Conservation (phyloP, 2,329 filamentous ascomycete species). For the Pestalotiopsis sp. region DNA sequence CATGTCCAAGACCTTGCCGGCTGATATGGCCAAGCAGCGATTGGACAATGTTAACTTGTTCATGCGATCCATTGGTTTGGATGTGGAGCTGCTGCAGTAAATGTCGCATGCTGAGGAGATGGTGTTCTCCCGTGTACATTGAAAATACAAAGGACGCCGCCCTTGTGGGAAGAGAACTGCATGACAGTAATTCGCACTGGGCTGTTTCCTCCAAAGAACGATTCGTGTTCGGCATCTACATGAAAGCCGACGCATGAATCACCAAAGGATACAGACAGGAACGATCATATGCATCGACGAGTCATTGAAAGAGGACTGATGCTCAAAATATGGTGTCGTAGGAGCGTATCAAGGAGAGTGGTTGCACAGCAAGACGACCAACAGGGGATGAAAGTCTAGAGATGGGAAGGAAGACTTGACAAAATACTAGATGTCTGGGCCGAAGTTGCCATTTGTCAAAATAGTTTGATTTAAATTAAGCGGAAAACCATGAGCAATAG, state of each 20-base stretch:
- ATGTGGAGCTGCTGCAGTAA: conserved; percentile 73
- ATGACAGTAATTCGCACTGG: neutral
- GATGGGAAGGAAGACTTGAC: too few relatives aligned
- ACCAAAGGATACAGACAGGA: too few relatives aligned
- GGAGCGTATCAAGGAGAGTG: too few relatives aligned
- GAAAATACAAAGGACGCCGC: neutral
- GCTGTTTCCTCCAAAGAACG: too few relatives aligned
- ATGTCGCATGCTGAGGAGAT: neutral
- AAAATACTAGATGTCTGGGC: too few relatives aligned
- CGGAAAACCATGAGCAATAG: neutral
- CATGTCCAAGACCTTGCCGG: conserved; percentile 85
- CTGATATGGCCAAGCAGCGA: conserved; percentile 81
- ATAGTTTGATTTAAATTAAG: neutral
- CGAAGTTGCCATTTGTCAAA: neutral
- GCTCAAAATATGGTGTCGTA: too few relatives aligned
- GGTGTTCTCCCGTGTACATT: neutral
- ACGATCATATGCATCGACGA: too few relatives aligned
- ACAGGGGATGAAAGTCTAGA: too few relatives aligned
- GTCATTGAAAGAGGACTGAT: too few relatives aligned
- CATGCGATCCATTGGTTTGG: conserved; percentile 97
- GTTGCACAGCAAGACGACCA: too few relatives aligned
- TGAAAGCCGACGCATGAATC: too few relatives aligned
- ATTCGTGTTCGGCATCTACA: too few relatives aligned
- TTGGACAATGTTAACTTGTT: conserved; percentile 95
- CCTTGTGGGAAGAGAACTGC: neutral